phyloP scores from a whole-genome alignment of 2,329 filamentous ascomycete species.

The Ceratocystis eucalypticola region DNA sequence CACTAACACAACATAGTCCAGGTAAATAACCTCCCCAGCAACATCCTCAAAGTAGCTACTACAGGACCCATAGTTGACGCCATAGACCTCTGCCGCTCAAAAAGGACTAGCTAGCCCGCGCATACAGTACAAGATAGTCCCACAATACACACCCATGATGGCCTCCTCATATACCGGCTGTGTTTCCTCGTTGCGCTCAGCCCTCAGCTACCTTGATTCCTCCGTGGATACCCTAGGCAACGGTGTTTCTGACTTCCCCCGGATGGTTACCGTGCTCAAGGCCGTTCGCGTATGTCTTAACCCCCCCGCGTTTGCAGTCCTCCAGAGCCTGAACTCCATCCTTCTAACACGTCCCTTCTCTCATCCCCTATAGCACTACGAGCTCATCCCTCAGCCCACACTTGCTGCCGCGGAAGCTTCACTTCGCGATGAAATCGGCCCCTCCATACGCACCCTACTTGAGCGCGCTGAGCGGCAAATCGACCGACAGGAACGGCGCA shows the following conservation, averaged over 20 bases:
- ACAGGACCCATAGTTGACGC: background rate
- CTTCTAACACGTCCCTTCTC: conserved; percentile 54
- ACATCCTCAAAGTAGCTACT: too few species aligned
- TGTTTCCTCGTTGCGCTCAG: conserved; percentile 45
- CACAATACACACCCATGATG: background rate
- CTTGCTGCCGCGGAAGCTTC: conserved; percentile 71
- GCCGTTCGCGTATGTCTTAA: conserved; percentile 38
- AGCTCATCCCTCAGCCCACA: conserved; percentile 75
- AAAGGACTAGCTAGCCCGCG: background rate
- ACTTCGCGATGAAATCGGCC: conserved; percentile 78
- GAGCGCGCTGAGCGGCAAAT: conserved; percentile 71
- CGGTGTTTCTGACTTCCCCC: conserved; percentile 45
- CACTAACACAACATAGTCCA: too few species aligned
- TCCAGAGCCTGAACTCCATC: background rate
- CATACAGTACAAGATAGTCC: too few species aligned
- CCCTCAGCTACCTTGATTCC: conserved; percentile 47
- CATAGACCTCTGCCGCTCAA: background rate
- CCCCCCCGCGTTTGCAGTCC: background rate
- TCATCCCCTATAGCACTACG: conserved; percentile 73
- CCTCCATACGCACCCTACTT: conserved; percentile 66
- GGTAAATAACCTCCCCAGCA: too few species aligned
- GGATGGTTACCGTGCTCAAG: conserved; percentile 42
- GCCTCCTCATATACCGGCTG: conserved; percentile 37
- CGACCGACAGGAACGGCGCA: conserved; percentile 67
- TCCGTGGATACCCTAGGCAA: conserved; percentile 43